Evolutionary conservation across 73 alveolate species (phyloP), one percentile per base, ranked within the genome.

Genomic region (Paramecium sonneborni): DNA sequence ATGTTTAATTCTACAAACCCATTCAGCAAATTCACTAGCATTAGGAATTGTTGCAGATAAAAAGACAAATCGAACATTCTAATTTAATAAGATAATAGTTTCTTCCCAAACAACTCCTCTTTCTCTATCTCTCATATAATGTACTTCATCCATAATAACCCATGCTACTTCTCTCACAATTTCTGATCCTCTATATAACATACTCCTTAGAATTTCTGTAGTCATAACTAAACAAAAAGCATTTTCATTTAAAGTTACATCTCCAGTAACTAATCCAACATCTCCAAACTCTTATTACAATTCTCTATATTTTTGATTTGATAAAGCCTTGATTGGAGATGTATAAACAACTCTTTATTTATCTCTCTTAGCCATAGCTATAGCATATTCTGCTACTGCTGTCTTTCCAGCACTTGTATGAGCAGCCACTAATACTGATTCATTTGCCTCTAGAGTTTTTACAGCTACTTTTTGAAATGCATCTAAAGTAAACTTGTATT

Each of bases 61-160:
- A 96, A 98, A 99, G 18, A 98, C 99, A 95, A 97, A 96, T 91
- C 98, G 97, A 26, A 76, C 94, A 69, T 88, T 91, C 28, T 93
- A 55, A 57, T 93, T 85, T 11, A 98, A 97, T 55, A 98, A 94
- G 82, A 98, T 98, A 91, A 98, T 98, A 3, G 99, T 99, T 92
- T 99, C 99, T 93, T 99, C 99, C 99, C 99, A 99, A 14, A 99
- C 99, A 39, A 98, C 99, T 9, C 99, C 99, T 88, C 99, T 95
- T 69, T 98, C 99, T 92, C 97, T 97, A 95, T 99, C 99, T 94
- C 99, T 96, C 99, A 99, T 98, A 93, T 99, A 99, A 95, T 99
- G 99, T 56, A 99, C 99, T 95, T 99, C 99, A 97, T 98, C 99
- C 76, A 98, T 98, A 32, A 98, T 98, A 15, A 99, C 99, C 99